Evolutionary conservation across 495 filamentous ascomycete genomes (phyloP), one percentile per base, ranked within the genome.

Genomic region (Immersiella caudata): DNA sequence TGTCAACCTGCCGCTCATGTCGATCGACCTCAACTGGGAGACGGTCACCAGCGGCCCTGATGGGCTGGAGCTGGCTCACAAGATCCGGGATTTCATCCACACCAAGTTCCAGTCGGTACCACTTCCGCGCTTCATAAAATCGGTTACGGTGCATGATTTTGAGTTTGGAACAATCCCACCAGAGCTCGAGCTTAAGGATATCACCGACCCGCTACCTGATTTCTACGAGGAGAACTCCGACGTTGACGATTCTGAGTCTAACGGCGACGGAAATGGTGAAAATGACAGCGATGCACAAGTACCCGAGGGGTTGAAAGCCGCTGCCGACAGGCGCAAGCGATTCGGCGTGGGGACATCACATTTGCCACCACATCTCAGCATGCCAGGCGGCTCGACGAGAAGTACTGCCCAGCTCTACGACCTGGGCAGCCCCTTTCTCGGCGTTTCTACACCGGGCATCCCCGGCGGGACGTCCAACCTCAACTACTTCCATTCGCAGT

Each of bases 11-110:
- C 25, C 55, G 49, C 25, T 68, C 65, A 99, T 99, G 95, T 98
- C 95, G 68, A 93, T 99, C 80, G 93, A 97, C 71, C 89, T 99
- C 73, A 90, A 96, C 82, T 99, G 95, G 95, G 88, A 91, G 70
- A 90, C 90, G 59, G 85, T 97, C 74, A 97, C 94, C n/a, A 87
- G 88, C 49, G 95, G 94, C 18, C 87, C 91, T 26, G 93, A 97
- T 75, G 93, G 96, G 20, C 81, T 87, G 67, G 90, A 87, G 29
- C 88, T 97, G 62, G 93, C 95, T 8, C 88, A 92, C 70, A 82
- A 82, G 60, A 95, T 99, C 75, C 92, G 94, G 66, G 90, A 90
- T 74, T 98, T 98, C 79, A 91, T 99, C 71, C 92, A 99, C 79
- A 88, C 90, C 73, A 94, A 91, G 74, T 99, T 99, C 79, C 95